A percentile compares a stretch with the other conserved stretches of the same genome.
phyloP scores from a whole-genome alignment of 2,329 filamentous ascomycete genomes.

The Gnomoniopsis sp. region DNA sequence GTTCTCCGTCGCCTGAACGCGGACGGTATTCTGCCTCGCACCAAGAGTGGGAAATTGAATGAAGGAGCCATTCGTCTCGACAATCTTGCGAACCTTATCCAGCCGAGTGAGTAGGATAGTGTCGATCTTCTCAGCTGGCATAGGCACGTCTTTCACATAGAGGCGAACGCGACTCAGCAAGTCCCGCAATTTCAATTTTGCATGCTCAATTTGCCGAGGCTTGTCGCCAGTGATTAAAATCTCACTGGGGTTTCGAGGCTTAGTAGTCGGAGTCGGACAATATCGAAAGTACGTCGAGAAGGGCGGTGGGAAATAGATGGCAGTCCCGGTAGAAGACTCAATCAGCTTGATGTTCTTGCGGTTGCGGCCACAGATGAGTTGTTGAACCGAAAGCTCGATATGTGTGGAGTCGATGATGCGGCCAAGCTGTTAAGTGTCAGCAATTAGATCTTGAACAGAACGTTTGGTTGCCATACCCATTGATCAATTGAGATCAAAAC shows the following conservation, averaged over 20 bases:
- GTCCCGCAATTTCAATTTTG: constrained; percentile 89
- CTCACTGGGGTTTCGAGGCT: constrained; percentile 78
- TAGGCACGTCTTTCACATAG: constrained; percentile 86
- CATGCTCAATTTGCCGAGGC: constrained; percentile 77
- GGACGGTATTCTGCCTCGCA: constrained; percentile 77
- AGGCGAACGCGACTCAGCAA: constrained; percentile 76
- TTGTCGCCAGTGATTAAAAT: constrained; percentile 94
- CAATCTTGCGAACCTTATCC: constrained; percentile 96
- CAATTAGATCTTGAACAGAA: constrained; percentile 1
- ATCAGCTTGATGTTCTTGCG: constrained; percentile 98
- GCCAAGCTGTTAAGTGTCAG: constrained; percentile 55
- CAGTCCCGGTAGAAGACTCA: constrained; percentile 90
- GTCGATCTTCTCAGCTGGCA: constrained; percentile 90
- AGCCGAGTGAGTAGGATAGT: constrained; percentile 86
- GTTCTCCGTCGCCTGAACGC: constrained; percentile 90
- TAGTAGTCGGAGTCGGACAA: constrained; percentile 75
- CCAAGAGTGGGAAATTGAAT: constrained; percentile 88
- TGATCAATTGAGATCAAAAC: constrained; percentile 97
- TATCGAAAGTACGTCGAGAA: constrained; percentile 93
- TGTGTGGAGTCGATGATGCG: constrained; percentile 75
- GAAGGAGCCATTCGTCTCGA: constrained; percentile 93
- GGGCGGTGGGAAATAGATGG: constrained; percentile 95
- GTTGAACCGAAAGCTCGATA: constrained; percentile 84
- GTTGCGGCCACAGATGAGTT: constrained; percentile 86
- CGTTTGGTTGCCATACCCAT: constrained; percentile 55